Percentiles rank a stretch among this genome's conserved stretches.
These are phyloP conservation scores for Xerocomellus intermedius DNA, from an alignment of 768 basidiomycete species.

Conservation along the genomic window DNA sequence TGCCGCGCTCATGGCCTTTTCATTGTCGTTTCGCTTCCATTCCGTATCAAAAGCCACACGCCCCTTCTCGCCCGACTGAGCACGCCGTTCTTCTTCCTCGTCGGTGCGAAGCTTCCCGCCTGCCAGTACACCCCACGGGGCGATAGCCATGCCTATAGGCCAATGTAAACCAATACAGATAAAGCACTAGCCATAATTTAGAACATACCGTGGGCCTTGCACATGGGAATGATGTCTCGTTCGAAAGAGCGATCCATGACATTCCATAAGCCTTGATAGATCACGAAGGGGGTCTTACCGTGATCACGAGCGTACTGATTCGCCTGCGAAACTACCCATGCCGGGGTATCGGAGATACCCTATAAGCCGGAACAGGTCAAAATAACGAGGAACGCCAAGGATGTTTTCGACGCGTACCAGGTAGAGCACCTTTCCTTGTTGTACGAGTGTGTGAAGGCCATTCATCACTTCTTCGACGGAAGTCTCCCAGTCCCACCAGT, in stretches of 20 bases:
- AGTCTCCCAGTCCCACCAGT: slow-evolving; percentile 51
- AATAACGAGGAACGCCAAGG: background rate
- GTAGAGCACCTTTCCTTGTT: slow-evolving; percentile 45
- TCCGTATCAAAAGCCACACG: slow-evolving; percentile 24
- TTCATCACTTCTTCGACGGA: slow-evolving; percentile 49
- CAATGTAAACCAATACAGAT: background rate
- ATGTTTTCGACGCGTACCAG: slow-evolving; percentile 20
- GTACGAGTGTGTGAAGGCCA: slow-evolving; percentile 41
- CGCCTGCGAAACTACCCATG: slow-evolving; percentile 48
- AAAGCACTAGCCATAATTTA: background rate
- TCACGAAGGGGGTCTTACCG: slow-evolving; percentile 48
- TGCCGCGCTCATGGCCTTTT: slow-evolving; percentile 35
- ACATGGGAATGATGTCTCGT: slow-evolving; percentile 48
- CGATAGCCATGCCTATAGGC: slow-evolving; percentile 26
- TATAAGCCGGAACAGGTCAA: slow-evolving; percentile 1
- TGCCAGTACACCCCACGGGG: slow-evolving; percentile 38
- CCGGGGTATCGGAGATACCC: slow-evolving; percentile 47
- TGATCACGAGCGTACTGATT: slow-evolving; percentile 52
- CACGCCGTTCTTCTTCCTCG: slow-evolving; percentile 29
- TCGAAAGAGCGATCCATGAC: slow-evolving; percentile 48
- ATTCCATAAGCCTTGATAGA: slow-evolving; percentile 53
- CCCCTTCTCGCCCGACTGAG: slow-evolving; percentile 37
- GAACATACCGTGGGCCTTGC: slow-evolving; percentile 32
- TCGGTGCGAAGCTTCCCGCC: slow-evolving; percentile 32
- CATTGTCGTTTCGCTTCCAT: slow-evolving; percentile 37